Evolutionary conservation across 495 filamentous ascomycete genomes (phyloP), one percentile per base, ranked within the genome.

Genomic region (Xylaria flabelliformis): DNA sequence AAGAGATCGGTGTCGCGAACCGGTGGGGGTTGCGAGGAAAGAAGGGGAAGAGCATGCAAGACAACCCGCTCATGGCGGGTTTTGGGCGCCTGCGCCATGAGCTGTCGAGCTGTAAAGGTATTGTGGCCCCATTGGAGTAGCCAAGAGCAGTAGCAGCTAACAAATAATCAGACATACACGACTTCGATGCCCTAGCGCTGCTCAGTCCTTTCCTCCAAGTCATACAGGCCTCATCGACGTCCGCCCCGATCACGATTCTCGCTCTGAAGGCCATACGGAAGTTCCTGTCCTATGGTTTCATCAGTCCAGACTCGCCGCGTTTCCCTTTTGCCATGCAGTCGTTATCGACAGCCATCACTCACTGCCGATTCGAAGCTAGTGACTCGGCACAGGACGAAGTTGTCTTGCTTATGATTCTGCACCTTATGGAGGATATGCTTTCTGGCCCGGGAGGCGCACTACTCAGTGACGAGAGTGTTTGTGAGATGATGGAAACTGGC

Each of bases 401-500:
- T 67, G 96, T 99, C 21, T 82, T 98, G 55, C 83, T 98, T 55
- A 88, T 96, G 79, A 98, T 99, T 73, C 80, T 99, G 67, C 96
- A 97, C 78, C 87, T 99, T 72, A 98, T 99, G 96, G 96, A 99
- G 80, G 91, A 93, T 75, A 97, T 98, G 91, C 87, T 99, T 64
- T 94, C 93, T 63, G 93, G 97, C 1, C 94, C 96, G 0, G 94
- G 95, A 39, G 96, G 97, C 17, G 92, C 94, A 69, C 85, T 98
- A 3, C 87, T 97, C 4, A 94, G 95, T 42, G 96, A 99, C 75
- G 95, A 97, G 83, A 98, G 95, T 78, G 93, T 99, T 13, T 99
- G 96, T 77, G 93, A 97, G 78, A 98, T 99, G 96, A 98, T 99
- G 96, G 96, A 97, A 81, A 95, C 93, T 5, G 97, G 95, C 4